These are phyloP conservation scores for Citrus medica DNA, from an alignment of 345 rosid species.

Conservation along the genomic window DNA sequence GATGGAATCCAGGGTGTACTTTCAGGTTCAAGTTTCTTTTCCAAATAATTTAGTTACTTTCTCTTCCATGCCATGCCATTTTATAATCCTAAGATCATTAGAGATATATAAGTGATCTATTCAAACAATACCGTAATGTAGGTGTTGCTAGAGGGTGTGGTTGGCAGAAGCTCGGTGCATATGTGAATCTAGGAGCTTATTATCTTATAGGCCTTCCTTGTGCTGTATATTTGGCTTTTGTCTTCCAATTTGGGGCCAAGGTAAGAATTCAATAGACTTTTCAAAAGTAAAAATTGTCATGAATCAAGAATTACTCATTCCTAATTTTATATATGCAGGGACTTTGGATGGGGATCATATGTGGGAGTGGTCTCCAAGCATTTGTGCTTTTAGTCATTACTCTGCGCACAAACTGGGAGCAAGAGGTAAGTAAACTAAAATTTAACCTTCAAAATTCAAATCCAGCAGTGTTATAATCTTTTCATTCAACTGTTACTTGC, in stretches of 20 bases:
- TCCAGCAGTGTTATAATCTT: neutral
- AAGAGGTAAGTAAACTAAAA: slow-evolving; percentile 24
- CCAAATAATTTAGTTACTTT: neutral
- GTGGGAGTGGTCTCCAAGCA: slow-evolving; percentile 37
- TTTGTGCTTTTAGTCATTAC: slow-evolving; percentile 24
- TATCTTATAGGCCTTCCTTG: slow-evolving; percentile 31
- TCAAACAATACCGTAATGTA: neutral
- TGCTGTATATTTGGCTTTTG: slow-evolving; percentile 25
- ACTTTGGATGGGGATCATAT: slow-evolving; percentile 38
- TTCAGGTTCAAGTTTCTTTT: neutral
- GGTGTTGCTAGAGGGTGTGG: slow-evolving; percentile 45
- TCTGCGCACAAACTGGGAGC: slow-evolving; percentile 29
- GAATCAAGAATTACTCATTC: neutral
- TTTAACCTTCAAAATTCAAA: neutral
- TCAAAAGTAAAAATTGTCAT: neutral
- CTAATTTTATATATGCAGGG: slow-evolving; percentile 16
- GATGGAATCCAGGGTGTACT: slow-evolving; percentile 39
- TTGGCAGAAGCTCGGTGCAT: slow-evolving; percentile 31
- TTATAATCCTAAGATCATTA: too few species aligned
- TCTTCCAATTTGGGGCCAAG: slow-evolving; percentile 30
- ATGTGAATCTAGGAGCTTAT: slow-evolving; percentile 31
- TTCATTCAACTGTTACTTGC: neutral
- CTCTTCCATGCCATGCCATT: too few species aligned
- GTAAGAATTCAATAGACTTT: neutral
- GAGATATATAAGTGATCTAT: too few species aligned